A percentile compares a stretch with the other conserved stretches of the same genome.
Evolutionary conservation across 225 moss, liverwort and hornwort species (phyloP).

Genomic region (Sphagnum tenellum): DNA sequence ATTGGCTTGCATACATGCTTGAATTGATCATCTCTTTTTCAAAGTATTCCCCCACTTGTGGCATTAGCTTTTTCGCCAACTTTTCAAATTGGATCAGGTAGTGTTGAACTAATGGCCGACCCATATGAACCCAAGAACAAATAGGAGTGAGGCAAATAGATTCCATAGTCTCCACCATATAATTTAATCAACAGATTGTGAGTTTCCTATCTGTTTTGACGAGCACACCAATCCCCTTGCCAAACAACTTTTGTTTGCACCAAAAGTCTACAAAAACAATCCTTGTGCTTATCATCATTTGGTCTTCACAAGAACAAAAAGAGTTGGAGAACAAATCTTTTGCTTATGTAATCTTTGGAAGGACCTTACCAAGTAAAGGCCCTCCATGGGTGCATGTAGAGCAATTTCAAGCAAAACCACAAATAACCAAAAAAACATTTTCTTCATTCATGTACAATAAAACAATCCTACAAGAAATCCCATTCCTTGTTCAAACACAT

Average conservation of each 20-base stretch:
- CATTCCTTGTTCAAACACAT: slow-evolving; percentile 58
- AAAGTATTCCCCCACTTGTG: slow-evolving; percentile 86
- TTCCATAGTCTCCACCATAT: too few species aligned
- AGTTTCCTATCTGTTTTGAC: too few species aligned
- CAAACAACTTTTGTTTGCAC: too few species aligned
- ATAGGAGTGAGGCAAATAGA: too few species aligned
- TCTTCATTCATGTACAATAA: slow-evolving; percentile 98
- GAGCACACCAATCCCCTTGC: too few species aligned
- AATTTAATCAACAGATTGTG: too few species aligned
- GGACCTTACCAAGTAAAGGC: slow-evolving; percentile 80
- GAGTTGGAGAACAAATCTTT: too few species aligned
- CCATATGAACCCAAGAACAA: slow-evolving; percentile 38
- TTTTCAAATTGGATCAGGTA: slow-evolving; percentile 97
- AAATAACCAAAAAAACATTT: slow-evolving; percentile 94
- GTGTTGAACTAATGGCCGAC: slow-evolving; percentile 92
- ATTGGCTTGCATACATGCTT: slow-evolving; percentile 99
- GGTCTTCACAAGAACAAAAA: too few species aligned
- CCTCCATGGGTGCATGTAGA: slow-evolving; percentile 98
- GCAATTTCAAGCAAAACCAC: slow-evolving; percentile 95
- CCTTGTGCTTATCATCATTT: too few species aligned
- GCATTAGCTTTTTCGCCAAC: slow-evolving; percentile 90
- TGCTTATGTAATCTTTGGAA: too few species aligned
- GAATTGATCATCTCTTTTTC: slow-evolving; percentile 96
- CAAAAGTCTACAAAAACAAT: too few species aligned
- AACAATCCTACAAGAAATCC: slow-evolving; percentile 92